These are phyloP conservation scores for Xanthoceras sorbifolium DNA, from an alignment of 345 rosid genomes.

Conservation along the genomic window DNA sequence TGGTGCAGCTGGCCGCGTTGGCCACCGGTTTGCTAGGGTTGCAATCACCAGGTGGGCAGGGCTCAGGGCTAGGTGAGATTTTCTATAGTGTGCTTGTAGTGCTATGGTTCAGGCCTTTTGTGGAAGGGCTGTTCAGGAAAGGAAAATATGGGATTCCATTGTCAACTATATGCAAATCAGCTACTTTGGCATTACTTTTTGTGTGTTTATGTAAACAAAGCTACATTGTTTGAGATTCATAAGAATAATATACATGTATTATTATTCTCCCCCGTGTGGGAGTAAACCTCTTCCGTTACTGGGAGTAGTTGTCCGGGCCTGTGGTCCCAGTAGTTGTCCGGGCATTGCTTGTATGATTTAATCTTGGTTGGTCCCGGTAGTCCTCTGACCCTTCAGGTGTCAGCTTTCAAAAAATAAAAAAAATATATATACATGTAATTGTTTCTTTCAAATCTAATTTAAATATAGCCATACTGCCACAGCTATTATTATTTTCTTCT, in stretches of 20 bases:
- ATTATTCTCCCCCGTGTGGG: too few species aligned
- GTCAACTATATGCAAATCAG: slow-evolving; percentile 33
- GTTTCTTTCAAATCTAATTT: too few species aligned
- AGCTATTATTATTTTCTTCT: too few species aligned
- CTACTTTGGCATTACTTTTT: slow-evolving; percentile 21
- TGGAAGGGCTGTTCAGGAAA: slow-evolving; percentile 37
- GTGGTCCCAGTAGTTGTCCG: too few species aligned
- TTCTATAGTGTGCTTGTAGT: slow-evolving; percentile 28
- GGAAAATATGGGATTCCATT: slow-evolving; percentile 48
- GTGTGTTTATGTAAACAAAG: slow-evolving; percentile 11
- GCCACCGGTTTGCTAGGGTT: slow-evolving; percentile 18
- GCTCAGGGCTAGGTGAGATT: slow-evolving; percentile 31
- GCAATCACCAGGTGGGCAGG: not conserved
- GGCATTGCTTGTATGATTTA: too few species aligned
- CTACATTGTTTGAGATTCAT: not conserved
- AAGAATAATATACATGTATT: not conserved
- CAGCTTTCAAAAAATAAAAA: too few species aligned
- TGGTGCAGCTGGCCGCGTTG: slow-evolving; percentile 36
- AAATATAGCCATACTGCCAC: too few species aligned
- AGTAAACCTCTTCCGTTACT: too few species aligned
- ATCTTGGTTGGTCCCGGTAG: too few species aligned
- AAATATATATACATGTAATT: too few species aligned
- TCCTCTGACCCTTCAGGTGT: too few species aligned
- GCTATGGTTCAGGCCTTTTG: slow-evolving; percentile 33
- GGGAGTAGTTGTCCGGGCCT: too few species aligned